phyloP scores from a whole-genome alignment of 345 rosid genomes.

The Eucalyptus virginea region DNA sequence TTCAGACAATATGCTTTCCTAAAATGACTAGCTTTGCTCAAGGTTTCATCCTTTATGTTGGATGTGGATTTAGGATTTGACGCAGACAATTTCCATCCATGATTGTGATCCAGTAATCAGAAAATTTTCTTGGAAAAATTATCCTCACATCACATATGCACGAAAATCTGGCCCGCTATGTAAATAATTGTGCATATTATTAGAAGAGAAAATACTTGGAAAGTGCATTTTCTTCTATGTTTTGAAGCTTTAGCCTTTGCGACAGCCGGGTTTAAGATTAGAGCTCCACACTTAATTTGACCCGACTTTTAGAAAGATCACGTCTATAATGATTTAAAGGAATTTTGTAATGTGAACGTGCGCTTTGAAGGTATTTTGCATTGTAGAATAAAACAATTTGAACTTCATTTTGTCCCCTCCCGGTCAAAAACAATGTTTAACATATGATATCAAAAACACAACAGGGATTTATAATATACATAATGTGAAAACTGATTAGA shows the following conservation, averaged over 20 bases:
- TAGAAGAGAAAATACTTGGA: neutral
- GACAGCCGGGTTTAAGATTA: neutral
- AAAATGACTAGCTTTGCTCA: neutral
- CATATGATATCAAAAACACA: neutral
- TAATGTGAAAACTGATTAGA: neutral
- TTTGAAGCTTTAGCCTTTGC: neutral
- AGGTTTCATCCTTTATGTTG: neutral
- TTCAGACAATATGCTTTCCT: neutral
- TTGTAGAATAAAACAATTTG: neutral
- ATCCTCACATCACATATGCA: no score
- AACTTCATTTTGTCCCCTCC: neutral
- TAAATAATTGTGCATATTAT: neutral
- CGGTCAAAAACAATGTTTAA: neutral
- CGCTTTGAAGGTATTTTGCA: neutral
- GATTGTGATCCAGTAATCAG: no score
- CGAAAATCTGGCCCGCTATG: no score
- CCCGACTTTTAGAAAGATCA: neutral
- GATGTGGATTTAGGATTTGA: neutral
- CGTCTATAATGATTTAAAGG: neutral
- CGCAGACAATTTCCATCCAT: no score
- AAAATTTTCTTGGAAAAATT: no score
- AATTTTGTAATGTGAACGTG: neutral
- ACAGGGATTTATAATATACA: neutral
- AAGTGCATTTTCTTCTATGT: no score
- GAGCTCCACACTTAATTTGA: neutral